Percentiles rank a stretch among this genome's conserved stretches.
These are phyloP conservation scores for Madurella mycetomatis DNA, from an alignment of 2,329 filamentous ascomycete genomes.

Conservation along the genomic window DNA sequence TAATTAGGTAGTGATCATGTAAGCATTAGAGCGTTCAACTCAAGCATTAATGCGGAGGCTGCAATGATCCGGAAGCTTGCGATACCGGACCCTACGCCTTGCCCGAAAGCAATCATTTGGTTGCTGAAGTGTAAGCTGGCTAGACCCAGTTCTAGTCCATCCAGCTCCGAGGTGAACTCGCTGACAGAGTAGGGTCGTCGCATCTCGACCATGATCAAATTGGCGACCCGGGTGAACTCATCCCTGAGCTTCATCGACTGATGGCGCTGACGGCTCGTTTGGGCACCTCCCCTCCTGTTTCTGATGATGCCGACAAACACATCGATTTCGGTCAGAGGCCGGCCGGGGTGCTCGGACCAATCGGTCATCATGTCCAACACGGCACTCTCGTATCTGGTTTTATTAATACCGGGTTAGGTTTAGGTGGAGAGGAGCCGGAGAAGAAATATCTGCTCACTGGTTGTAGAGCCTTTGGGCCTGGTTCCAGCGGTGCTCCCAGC, in stretches of 20 bases:
- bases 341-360: slow-evolving; percentile 43
- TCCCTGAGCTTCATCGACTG: slow-evolving; percentile 48
- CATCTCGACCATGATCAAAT: slow-evolving; percentile 31
- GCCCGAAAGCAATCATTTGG: neutral
- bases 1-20: too few relatives aligned
- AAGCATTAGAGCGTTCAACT: too few relatives aligned
- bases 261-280: slow-evolving; percentile 49
- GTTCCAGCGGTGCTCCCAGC: too few relatives aligned
- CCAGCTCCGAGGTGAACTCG: slow-evolving; percentile 3
- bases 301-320: slow-evolving; percentile 53
- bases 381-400: slow-evolving; percentile 44
- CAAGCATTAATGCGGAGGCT: slow-evolving; percentile 28
- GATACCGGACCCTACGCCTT: slow-evolving; percentile 8
- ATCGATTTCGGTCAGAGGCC: slow-evolving; percentile 46
- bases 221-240: slow-evolving; percentile 44
- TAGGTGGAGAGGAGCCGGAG: too few relatives aligned
- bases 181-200: slow-evolving; percentile 8
- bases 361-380: slow-evolving; percentile 39
- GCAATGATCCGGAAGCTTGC: slow-evolving; percentile 33
- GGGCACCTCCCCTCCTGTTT: slow-evolving; percentile 45
- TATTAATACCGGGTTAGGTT: too few relatives aligned
- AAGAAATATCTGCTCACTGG: too few relatives aligned
- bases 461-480: too few relatives aligned
- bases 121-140: slow-evolving; percentile 27
- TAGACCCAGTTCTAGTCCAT: slow-evolving; percentile 29